Evolutionary conservation across 2,329 filamentous ascomycete genomes (phyloP).

Genomic region (Chrysoporthe deuterocubensis): DNA sequence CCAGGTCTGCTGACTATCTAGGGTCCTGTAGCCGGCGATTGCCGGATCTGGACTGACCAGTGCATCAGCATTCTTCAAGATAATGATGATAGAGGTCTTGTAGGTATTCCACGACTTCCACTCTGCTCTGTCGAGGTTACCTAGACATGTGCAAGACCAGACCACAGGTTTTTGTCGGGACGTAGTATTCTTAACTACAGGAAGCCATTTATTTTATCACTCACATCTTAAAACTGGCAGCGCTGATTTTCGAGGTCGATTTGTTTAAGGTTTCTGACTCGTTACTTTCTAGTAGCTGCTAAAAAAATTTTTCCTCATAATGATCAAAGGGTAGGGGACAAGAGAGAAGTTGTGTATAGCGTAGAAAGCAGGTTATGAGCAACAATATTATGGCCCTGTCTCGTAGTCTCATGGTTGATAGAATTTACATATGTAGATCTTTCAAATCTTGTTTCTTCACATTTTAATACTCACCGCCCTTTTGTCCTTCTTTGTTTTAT

Average conservation of each 20-base stretch:
- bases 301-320: not conserved
- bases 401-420: no score
- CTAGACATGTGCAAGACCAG: no score
- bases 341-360: not conserved
- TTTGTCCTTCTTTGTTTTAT: no score
- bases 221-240: not conserved
- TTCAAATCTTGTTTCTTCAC: no score
- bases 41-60: not conserved
- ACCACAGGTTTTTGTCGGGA: no score
- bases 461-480: no score
- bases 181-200: not conserved
- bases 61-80: not conserved
- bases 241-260: constrained; percentile 13
- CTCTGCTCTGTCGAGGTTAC: not conserved
- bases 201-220: not conserved
- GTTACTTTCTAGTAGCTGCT: not conserved
- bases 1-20: constrained; percentile 38
- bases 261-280: not conserved
- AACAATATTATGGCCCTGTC: no score
- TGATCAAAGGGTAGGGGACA: no score
- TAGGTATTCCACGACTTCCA: constrained; percentile 2
- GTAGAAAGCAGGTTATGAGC: not conserved
- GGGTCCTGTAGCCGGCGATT: not conserved
- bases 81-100: not conserved
- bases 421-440: no score